Base-by-base conservation (phyloP, 306 rosid species). In the Rosa persica region DNA sequence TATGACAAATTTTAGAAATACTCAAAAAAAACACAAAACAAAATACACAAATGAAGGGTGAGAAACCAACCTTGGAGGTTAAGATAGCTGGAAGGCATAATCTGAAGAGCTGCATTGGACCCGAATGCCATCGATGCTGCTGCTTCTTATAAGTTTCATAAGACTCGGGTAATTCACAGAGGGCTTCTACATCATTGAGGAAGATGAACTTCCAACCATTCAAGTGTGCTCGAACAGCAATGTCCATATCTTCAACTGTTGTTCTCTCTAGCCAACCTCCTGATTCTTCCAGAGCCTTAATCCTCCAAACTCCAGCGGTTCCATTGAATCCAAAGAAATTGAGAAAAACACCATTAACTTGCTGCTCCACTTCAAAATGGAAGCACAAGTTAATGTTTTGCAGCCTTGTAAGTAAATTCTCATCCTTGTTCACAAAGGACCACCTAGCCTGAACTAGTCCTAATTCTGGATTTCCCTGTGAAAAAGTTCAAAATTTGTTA, bases 341-440 rank as follows among this genome's bases (percentile, higher is more conserved):
- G 36, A 96, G 86, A 72, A 96, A 93, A 48, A 87, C 81, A 0
- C 99, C 99, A 86, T 91, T 96, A 36, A 96, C 99, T 81, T 96
- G 99, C 89, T 96, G 99, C 48, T 96, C 99, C 82, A 96, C 99
- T 82, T 96, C 99, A 85, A 96, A 96, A 86, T 96, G 99, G 89
- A 96, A 96, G 87, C 99, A 96, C 80, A 96, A 81, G 75, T 96
- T 96, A 78, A 96, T 86, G 88, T 96, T 93, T 77, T 96, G 99
- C 15, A 93, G 98, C 88, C 99, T 87, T 22, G 99, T 84, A 5
- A 96, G 96, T 62, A 96, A 86, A 81, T 96, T 96, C 89, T 93
- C 99, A 23, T 93, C 99, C 87, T 89, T 90, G 91, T 96, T 96
- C 79, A 96, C 96, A 76, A 86, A 96, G 9, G 97, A 78, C 99